Conservation (phyloP, 768 basidiomycete genomes). For the Hygrocybe coccinea region DNA sequence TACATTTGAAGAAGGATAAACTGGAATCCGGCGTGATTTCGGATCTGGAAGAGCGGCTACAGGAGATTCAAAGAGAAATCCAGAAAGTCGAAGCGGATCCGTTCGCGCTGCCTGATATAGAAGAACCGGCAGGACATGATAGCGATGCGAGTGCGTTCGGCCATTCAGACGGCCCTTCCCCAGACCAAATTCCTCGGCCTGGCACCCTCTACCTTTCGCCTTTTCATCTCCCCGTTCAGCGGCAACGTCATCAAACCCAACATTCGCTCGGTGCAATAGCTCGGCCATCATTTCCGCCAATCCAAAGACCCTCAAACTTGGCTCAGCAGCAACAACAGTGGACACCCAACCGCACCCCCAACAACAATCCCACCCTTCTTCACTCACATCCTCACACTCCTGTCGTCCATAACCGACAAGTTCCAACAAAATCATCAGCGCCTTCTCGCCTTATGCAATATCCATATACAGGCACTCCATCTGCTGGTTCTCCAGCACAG, state of each 20-base stretch:
- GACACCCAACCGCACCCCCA: background rate
- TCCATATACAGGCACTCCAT: background rate
- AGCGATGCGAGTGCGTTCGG: background rate
- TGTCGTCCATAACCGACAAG: background rate
- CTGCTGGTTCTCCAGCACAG: background rate
- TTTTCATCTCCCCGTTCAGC: slow-evolving; percentile 19
- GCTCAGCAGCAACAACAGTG: slow-evolving; percentile 3
- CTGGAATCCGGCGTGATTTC: slow-evolving; percentile 53
- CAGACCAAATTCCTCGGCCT: background rate
- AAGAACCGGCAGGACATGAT: background rate
- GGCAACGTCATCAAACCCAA: slow-evolving; percentile 14
- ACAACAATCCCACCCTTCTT: background rate
- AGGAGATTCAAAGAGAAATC: slow-evolving; percentile 56
- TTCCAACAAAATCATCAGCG: background rate
- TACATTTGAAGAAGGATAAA: slow-evolving; percentile 61
- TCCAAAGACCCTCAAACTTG: slow-evolving; percentile 10
- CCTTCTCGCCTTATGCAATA: slow-evolving; percentile 1
- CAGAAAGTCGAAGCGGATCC: slow-evolving; percentile 29
- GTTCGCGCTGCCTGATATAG: background rate
- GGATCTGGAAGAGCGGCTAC: slow-evolving; percentile 64
- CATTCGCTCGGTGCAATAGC: slow-evolving; percentile 17
- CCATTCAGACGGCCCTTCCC: background rate
- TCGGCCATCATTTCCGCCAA: slow-evolving; percentile 16
- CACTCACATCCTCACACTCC: background rate
- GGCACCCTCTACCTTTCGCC: slow-evolving; percentile 10